Evolutionary conservation across 441 rosid species (phyloP), one percentile per base, ranked within the genome.

Genomic region (Pelargonium myrrhifolium): DNA sequence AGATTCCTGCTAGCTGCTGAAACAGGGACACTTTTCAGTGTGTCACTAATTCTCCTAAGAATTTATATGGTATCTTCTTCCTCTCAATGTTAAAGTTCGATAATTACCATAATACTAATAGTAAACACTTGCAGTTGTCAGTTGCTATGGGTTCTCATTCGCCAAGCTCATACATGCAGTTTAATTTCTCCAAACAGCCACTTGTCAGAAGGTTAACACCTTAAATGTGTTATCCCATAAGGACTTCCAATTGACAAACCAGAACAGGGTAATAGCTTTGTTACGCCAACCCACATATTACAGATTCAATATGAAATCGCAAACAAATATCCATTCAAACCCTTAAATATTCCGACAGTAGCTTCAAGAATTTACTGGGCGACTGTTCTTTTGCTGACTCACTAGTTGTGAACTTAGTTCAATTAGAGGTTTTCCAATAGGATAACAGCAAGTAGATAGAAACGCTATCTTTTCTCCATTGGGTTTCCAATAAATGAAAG

Each of bases 1-100:
- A 80, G 89, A 77, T 93, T 93, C 78, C 81, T 56, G 74, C 84
- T 93, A 53, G 96, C 99, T 62, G 99, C 97, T 4, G 97, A 93
- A 56, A 89, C 95, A 22, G 99, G 97, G 74, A 88, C 97, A 6
- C 88, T 93, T 11, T 84, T 91, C 82, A 70, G 91, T 0, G 96
- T 88, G 62, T 85, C 97, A 0, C 71, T 93, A 66, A 87, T 89
- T 39, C 78, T 89, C 75, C 74, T 93, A 69, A 77, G 98, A 72
- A 90, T 93, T 69, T 90, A 93, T 80, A 79, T 93, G 90, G 98
- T 28, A 1, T 31, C 73, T 40, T 55, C 62, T 18, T 60, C 65
- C 21, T 51, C 9, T 40, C 56, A 2, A 9, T 40, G 18, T 58
- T 65, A 37, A 12, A 15, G 49, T 68, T 15, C 1, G 62, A 43